These are phyloP conservation scores for Calonectria leucothoes DNA, from an alignment of 2,329 filamentous ascomycete genomes.

Conservation along the genomic window DNA sequence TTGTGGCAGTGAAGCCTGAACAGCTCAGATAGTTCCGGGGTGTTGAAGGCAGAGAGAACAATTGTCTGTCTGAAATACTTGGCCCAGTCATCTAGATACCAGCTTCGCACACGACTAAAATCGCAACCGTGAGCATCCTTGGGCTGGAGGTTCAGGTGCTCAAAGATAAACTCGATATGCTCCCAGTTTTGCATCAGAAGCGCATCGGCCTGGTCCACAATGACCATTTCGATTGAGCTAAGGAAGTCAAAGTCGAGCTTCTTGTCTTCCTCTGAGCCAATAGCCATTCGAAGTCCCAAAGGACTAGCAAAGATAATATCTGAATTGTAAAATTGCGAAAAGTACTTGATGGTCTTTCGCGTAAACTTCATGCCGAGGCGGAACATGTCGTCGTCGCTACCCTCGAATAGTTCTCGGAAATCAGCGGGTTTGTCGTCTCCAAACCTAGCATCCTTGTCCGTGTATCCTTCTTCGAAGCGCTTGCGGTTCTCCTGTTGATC, in stretches of 20 bases:
- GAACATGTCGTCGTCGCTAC: constrained; percentile 98
- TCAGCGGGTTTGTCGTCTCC: constrained; percentile 83
- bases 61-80: constrained; percentile 87
- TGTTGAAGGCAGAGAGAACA: constrained; percentile 83
- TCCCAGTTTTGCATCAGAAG: constrained; percentile 99
- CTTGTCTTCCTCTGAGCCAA: constrained; percentile 78
- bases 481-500: constrained; percentile 97
- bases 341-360: constrained; percentile 94
- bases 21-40: constrained; percentile 86
- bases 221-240: constrained; percentile 89
- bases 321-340: constrained; percentile 94
- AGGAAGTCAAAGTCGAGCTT: constrained; percentile 88
- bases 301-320: constrained; percentile 95
- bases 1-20: constrained; percentile 83
- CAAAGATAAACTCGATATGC: constrained; percentile 91
- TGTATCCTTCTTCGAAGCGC: constrained; percentile 87
- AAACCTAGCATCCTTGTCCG: constrained; percentile 72
- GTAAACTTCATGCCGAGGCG: constrained; percentile 97
- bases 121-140: constrained; percentile 92
- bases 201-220: constrained; percentile 93
- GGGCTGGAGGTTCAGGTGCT: constrained; percentile 90
- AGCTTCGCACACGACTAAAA: constrained; percentile 88
- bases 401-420: constrained; percentile 89
- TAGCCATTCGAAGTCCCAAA: constrained; percentile 88
- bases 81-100: constrained; percentile 93